phyloP scores from a whole-genome alignment of 495 filamentous ascomycete genomes.

The Sordaria brevicollis region DNA sequence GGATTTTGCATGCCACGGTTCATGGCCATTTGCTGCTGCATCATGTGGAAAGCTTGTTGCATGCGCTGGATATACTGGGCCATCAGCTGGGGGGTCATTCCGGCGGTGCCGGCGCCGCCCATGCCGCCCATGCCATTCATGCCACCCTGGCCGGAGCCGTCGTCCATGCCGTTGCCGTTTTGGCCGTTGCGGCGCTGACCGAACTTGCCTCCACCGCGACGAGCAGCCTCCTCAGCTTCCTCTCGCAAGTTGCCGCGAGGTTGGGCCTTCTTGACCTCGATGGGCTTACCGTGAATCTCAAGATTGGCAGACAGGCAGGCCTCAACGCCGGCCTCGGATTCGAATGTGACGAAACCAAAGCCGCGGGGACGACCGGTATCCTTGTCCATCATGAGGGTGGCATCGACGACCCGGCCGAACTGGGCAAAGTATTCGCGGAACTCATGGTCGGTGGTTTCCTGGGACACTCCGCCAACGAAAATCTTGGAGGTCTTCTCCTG shows the following conservation, averaged over 20 bases:
- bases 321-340: conserved; percentile 91
- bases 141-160: background rate
- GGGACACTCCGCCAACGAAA: conserved; percentile 94
- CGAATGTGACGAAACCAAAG: conserved; percentile 98
- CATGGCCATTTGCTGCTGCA: conserved; percentile 78
- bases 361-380: conserved; percentile 91
- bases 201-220: conserved; percentile 39
- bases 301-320: conserved; percentile 69
- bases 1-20: conserved; percentile 50
- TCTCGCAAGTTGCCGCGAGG: conserved; percentile 91
- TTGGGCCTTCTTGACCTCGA: conserved; percentile 97
- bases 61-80: conserved; percentile 95
- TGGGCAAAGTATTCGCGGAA: conserved; percentile 95
- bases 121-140: conserved; percentile 19
- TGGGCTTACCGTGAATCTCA: conserved; percentile 87
- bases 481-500: conserved; percentile 98
- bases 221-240: conserved; percentile 68
- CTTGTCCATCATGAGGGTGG: conserved; percentile 99
- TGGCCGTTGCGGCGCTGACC: conserved; percentile 28
- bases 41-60: conserved; percentile 90
- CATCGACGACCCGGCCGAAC: conserved; percentile 92
- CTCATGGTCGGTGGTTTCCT: conserved; percentile 90
- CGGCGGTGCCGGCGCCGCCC: conserved; percentile 33
- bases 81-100: conserved; percentile 93
- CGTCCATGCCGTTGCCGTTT: conserved; percentile 1